phyloP scores from a whole-genome alignment of 2,329 filamentous ascomycete genomes.

The Eurotiales sp. region DNA sequence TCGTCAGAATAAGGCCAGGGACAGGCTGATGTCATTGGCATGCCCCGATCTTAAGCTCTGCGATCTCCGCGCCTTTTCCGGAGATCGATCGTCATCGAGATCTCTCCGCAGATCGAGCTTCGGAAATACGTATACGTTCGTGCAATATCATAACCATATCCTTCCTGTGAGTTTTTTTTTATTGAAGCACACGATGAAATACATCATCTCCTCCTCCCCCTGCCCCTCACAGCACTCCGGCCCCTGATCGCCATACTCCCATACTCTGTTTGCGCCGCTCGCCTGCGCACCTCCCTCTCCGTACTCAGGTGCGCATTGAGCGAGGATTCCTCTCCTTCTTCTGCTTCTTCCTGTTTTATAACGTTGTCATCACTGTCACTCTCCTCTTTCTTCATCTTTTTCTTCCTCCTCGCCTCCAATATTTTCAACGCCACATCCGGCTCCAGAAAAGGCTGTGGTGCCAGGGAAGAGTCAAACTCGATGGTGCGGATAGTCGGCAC shows the following conservation, averaged over 20 bases:
- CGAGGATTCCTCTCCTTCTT: not conserved
- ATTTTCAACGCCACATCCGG: conserved; percentile 31
- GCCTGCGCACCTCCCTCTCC: conserved; percentile 16
- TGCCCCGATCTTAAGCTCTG: not conserved
- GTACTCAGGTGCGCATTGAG: not conserved
- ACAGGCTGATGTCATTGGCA: conserved; percentile 1
- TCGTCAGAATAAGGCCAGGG: too few species aligned
- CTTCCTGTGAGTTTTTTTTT: not conserved
- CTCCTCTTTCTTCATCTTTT: not conserved
- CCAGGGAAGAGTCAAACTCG: conserved; percentile 31
- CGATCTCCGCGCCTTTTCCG: conserved; percentile 1
- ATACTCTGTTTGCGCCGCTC: conserved; percentile 27
- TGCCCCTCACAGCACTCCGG: conserved; percentile 15
- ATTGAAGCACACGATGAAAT: too few species aligned
- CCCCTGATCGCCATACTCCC: conserved; percentile 32
- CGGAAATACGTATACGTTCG: too few species aligned
- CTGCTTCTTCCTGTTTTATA: conserved; percentile 1
- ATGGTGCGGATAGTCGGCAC: conserved; percentile 8
- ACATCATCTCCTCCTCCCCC: conserved; percentile 2
- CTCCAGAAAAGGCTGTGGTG: conserved; percentile 39
- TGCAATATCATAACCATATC: too few species aligned
- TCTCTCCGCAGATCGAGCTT: not conserved
- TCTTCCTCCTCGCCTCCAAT: conserved; percentile 16
- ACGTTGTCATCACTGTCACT: not conserved
- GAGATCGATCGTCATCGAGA: too few species aligned